Evolutionary conservation across 441 rosid species (phyloP).

Genomic region (Erysimum pusillum): DNA sequence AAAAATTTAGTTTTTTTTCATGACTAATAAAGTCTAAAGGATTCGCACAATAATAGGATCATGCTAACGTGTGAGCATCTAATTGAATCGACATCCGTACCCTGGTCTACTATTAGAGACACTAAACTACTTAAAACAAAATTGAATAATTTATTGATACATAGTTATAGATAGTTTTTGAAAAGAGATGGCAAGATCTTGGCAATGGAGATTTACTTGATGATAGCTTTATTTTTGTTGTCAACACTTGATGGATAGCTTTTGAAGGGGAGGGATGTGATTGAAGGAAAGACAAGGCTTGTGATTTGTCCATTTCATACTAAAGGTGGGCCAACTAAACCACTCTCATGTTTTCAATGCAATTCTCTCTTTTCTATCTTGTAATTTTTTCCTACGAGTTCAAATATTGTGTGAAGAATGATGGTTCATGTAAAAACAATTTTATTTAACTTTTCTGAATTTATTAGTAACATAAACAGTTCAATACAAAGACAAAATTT

Average conservation of each 20-base stretch:
- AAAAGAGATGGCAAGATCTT: conserved; percentile 35
- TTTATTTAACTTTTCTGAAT: neutral
- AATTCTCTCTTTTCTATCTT: conserved; percentile 2
- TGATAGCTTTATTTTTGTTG: conserved; percentile 26
- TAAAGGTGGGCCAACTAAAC: conserved; percentile 43
- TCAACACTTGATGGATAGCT: neutral
- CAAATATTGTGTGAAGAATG: neutral
- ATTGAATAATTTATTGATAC: neutral
- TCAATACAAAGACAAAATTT: neutral
- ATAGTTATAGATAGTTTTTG: neutral
- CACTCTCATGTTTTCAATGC: conserved; percentile 33
- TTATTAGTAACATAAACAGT: neutral
- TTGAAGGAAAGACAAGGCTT: conserved; percentile 47
- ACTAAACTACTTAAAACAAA: neutral
- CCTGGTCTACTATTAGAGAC: neutral
- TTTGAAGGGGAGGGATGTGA: conserved; percentile 44
- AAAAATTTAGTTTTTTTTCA: neutral
- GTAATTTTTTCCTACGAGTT: conserved; percentile 1
- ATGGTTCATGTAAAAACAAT: neutral
- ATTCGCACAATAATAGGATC: neutral
- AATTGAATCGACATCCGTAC: conserved; percentile 1
- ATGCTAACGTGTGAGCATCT: neutral
- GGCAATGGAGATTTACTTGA: conserved; percentile 39
- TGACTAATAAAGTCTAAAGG: neutral
- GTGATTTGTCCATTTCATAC: conserved; percentile 50